Evolutionary conservation across 2,329 filamentous ascomycete genomes (phyloP), one percentile per base, ranked within the genome.

Genomic region (Cladophialophora exuberans): DNA sequence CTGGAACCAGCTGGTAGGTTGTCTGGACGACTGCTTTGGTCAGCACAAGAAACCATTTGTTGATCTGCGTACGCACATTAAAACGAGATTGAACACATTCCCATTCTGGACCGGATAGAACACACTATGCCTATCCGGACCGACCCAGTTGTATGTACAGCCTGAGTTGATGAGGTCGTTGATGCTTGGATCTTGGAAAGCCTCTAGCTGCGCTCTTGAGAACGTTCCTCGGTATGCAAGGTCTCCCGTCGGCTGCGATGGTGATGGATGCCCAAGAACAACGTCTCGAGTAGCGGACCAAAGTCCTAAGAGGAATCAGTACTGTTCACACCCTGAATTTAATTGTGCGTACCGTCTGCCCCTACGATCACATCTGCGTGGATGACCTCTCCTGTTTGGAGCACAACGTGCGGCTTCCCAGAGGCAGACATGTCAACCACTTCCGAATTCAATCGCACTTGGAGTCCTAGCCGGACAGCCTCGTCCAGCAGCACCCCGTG

Each of bases 211-310:
- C 18, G 4, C 54, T 31, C 47, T 28, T 18, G 47, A 30, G 18
- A 56, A 52, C 2, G 54, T 56, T 4, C 47, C 48, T 1, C 54
- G 42, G 64, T 83, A 83, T 3, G 81, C 80, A 23, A 83, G 65
- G 63, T 83, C 80, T 1, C 81, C 81, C 0, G 81, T 83, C 42
- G 75, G 71, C 9, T 72, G 64, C 1, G 80, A 77, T 0, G 76
- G 75, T 58, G 77, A 72, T 0, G 69, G 64, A 11, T 68, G 65
- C 2, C 73, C 73, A 6, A 80, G 61, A 11, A 82, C 68, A 3
- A 70, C 64, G 50, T 76, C 72, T 3, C 79, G 73, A 35, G 71
- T 72, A 28, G 63, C 53, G 7, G 71, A 74, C 66, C 75, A 77
- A 39, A 79, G 70, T 1, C 54, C 49, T 57, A 7, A 6, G 10